Evolutionary conservation across 768 basidiomycete genomes (phyloP), one percentile per base, ranked within the genome.

Genomic region (Lactarius sp.): DNA sequence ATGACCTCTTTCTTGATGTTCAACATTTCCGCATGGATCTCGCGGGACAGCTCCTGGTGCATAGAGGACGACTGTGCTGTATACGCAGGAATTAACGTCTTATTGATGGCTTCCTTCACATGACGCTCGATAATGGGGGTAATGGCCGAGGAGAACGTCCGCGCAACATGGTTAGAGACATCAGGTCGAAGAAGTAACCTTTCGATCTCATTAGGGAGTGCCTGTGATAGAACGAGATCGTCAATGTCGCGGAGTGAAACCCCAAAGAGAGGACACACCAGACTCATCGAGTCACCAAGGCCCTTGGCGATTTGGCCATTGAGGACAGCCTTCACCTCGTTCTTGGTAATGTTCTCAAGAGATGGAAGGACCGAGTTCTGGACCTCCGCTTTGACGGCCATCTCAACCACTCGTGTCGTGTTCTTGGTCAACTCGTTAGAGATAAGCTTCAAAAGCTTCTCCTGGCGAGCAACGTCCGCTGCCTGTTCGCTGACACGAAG

Each of bases 381-480:
- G 16, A 94, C 87, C 72, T 93, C 92, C 57, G 77, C 80, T 77
- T 92, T 92, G 70, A 94, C 88, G 14, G 91, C 92, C 81, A 88
- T 82, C 76, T 94, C 92, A 50, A 94, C 92, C 53, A 93, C 89
- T 13, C 90, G 83, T 10, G 90, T 91, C 12, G 92, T 94, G 69
- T 93, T 93, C 75, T 88, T 85, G 9, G 88, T 92, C 56, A 94
- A 79, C 74, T 92, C 90, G 1, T 83, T 89, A 27, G 91, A 93
- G 68, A 94, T 92, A 59, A 94, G 77, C 76, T 93, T 93, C 70
- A 94, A 77, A 65, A 94, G 90, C 74, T 89, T 92, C 76, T 94
- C 92, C 74, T 94, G 91, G 14, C 92, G 84, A 44, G 85, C 79
- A 65, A 91, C 90, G 71, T 93, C 91, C 66, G 88, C 88, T 10